Evolutionary conservation across 2,329 filamentous ascomycete species (phyloP).

Genomic region (Colletotrichum ledebouriae): DNA sequence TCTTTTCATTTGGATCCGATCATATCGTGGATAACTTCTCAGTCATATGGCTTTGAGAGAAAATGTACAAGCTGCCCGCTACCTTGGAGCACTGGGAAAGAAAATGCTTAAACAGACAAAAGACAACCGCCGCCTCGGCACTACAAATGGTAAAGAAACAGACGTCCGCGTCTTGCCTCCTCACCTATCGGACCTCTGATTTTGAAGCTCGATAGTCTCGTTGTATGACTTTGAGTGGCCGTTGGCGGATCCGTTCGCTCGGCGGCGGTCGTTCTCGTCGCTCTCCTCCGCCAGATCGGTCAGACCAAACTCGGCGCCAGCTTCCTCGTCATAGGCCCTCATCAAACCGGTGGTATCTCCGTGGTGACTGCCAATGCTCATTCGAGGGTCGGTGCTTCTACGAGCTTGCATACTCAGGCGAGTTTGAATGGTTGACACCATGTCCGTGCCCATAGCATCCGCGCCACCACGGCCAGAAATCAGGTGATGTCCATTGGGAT

Average conservation of each 20-base stretch:
- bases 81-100: constrained; percentile 25
- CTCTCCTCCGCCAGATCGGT: constrained; percentile 84
- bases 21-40: constrained; percentile 43
- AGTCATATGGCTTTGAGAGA: constrained; percentile 40
- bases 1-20: constrained; percentile 40
- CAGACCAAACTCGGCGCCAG: constrained; percentile 79
- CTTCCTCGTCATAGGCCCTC: constrained; percentile 89
- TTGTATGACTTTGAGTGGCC: constrained; percentile 56
- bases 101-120: constrained; percentile 36
- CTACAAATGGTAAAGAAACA: constrained; percentile 22
- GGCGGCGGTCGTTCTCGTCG: constrained; percentile 63
- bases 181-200: constrained; percentile 58
- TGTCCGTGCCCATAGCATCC: constrained; percentile 91
- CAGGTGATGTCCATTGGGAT: constrained; percentile 82
- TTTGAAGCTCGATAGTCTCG: constrained; percentile 65
- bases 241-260: constrained; percentile 56
- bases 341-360: constrained; percentile 87
- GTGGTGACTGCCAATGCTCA: constrained; percentile 73
- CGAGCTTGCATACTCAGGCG: constrained; percentile 93
- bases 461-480: constrained; percentile 72
- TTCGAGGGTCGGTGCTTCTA: constrained; percentile 77
- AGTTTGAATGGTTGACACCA: constrained; percentile 89
- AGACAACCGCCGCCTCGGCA: constrained; percentile 27
- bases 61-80: constrained; percentile 42
- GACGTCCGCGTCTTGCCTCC: constrained; percentile 24